Evolutionary conservation across 192 early-diverging fungal genomes (phyloP).

Genomic region (Rhizophagus sp.): DNA sequence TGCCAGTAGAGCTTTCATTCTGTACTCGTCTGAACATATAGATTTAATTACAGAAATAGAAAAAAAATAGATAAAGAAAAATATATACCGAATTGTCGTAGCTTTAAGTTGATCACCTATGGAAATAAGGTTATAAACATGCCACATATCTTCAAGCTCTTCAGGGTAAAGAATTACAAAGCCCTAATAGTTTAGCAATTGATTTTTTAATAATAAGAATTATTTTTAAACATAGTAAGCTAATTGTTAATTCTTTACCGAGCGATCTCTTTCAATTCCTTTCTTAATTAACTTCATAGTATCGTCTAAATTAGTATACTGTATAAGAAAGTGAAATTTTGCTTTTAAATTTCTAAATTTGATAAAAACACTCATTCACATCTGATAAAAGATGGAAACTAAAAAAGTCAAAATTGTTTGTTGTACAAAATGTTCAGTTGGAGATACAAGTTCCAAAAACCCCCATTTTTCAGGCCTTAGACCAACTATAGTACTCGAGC

Average conservation of each 20-base stretch:
- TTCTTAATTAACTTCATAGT: conserved; percentile 51
- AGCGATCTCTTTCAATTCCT: conserved; percentile 70
- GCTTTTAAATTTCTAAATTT: too few species aligned
- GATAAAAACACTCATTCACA: too few species aligned
- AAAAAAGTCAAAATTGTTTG: too few species aligned
- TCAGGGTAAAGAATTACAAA: conserved; percentile 82
- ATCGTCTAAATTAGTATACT: not conserved
- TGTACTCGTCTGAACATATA: conserved; percentile 71
- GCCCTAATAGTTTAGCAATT: conserved; percentile 58
- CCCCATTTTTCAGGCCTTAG: not conserved
- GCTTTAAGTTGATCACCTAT: conserved; percentile 86
- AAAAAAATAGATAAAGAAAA: not conserved
- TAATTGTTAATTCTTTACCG: conserved; percentile 27
- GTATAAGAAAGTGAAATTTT: too few species aligned
- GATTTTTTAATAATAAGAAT: not conserved
- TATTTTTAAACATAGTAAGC: not conserved
- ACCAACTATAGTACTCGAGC: not conserved
- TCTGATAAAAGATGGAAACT: too few species aligned
- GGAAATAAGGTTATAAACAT: conserved; percentile 86
- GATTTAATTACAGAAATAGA: not conserved
- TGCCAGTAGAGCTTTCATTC: conserved; percentile 84
- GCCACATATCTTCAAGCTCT: conserved; percentile 98
- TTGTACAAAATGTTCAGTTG: too few species aligned
- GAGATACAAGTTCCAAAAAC: not conserved
- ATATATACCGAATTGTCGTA: conserved; percentile 73